Base-by-base conservation (phyloP, 805 yeast species). In the Pichia paraexigua region DNA sequence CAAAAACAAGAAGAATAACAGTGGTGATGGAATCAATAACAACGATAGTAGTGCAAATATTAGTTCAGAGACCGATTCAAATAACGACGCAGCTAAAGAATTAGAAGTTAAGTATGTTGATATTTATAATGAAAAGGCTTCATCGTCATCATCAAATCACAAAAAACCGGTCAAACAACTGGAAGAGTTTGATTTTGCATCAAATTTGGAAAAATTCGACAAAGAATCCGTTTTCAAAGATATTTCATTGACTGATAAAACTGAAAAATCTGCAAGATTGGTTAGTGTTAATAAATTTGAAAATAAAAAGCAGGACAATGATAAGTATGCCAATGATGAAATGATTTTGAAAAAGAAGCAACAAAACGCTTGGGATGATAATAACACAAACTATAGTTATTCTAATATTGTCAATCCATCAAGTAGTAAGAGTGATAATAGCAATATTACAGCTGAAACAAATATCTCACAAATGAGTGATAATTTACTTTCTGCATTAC, bases 181-280 rank as follows among this genome's bases (percentile, higher is more conserved):
- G 50, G 75, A 72, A 22, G 97, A 89, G 56, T 91, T 91, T 67
- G 97, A 91, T 65, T 91, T 91, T 66, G 87, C 80, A 50, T 83
- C 87, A 15, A 87, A 86, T 62, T 73, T 91, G 56, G 83, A 83
- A 24, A 80, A 82, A 72, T 91, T 91, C 61, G 94, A 91, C 65
- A 91, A 91, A 65, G 71, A 75, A 53, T 74, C 82, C 7, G 92
- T 90, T 4, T 85, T 91, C 65, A 86, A 85, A 46, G 89, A 88
- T 62, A 76, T 91, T 60, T 80, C 80, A 47, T 74, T 74, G 55
- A 69, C 73, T 49, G 97, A 90, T 62, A 75, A 72, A 20, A 73
- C 80, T 18, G 79, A 75, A 41, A 51, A 55, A 24, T 71, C 74
- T 15, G 73, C 78, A 43, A 74, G 96, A 57, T 72, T 88, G 45